Base-by-base conservation (phyloP, 371 early-diverging fungal species). In the Mortierella sp. region DNA sequence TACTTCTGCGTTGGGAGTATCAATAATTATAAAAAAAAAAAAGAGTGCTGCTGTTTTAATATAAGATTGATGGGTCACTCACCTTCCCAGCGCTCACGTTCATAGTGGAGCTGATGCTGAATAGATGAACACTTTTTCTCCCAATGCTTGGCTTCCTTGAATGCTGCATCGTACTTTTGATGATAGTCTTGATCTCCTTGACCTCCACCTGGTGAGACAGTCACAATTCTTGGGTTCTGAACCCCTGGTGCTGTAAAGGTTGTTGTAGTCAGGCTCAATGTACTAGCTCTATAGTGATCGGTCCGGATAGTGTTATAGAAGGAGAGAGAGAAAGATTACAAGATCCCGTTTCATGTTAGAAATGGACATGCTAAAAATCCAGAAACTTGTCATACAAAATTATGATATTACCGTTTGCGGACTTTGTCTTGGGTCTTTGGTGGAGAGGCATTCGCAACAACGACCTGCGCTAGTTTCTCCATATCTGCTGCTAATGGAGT, bases 61-160 rank as follows among this genome's bases (percentile, higher is more conserved):
- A n/a, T n/a, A n/a, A n/a, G n/a, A n/a, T n/a, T n/a, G n/a, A n/a
- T n/a, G n/a, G n/a, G 40, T 34, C 32, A 28, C 19, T 60, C 34
- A 72, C 77, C 77, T 63, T 78, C 73, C 79, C 79, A 78, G 19
- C 54, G 42, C 43, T 78, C 79, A 10, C 79, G 79, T 29, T 78
- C 79, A 23, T 73, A 73, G 28, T 72, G 69, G 23, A 78, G 35
- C 22, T 78, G 79, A 15, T 78, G 35, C 65, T 78, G 79, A 5
- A 59, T 53, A 8, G 73, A 63, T 0, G 73, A 78, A 32, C 62
- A 70, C 28, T 59, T 69, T 68, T 70, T 70, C 45, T 71, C 69
- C 61, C 68, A 83, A 72, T 69, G 67, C 32, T 83, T 85, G 82
- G 61, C 80, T 19, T 83, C 82, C 15, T 75, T 83, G 15, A 68